Evolutionary conservation across 768 basidiomycete genomes (phyloP).

Genomic region (Strobilomyces dryophilus): DNA sequence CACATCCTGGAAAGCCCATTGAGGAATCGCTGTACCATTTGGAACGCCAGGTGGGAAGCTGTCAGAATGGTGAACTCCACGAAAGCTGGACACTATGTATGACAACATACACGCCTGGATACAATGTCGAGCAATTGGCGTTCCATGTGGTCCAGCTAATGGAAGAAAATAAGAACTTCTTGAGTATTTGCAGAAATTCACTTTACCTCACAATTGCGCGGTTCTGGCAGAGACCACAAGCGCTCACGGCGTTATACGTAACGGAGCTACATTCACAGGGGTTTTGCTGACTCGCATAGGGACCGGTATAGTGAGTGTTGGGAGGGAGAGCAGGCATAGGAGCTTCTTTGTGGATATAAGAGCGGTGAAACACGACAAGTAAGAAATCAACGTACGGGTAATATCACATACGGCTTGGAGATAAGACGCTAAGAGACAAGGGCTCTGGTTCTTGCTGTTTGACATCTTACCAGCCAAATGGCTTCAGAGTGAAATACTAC

Average conservation of each 20-base stretch:
- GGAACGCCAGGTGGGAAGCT: constrained; percentile 53
- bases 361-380: constrained; percentile 6
- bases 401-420: constrained; percentile 40
- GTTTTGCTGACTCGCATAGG: constrained; percentile 29
- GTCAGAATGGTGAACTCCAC: not conserved
- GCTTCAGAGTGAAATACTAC: not conserved
- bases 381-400: constrained; percentile 33
- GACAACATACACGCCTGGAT: constrained; percentile 22
- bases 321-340: constrained; percentile 37
- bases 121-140: constrained; percentile 41
- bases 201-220: constrained; percentile 35
- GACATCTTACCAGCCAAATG: constrained; percentile 19
- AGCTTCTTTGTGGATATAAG: constrained; percentile 30
- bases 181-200: not conserved
- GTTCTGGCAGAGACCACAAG: constrained; percentile 56
- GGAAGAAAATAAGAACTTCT: not conserved
- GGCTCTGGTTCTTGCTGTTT: constrained; percentile 44
- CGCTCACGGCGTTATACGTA: constrained; percentile 51
- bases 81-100: not conserved
- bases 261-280: constrained; percentile 54
- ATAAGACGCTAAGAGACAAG: constrained; percentile 43
- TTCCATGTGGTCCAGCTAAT: constrained; percentile 52
- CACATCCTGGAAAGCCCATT: constrained; percentile 61
- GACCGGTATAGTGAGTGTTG: constrained; percentile 26
- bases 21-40: constrained; percentile 45